A percentile compares a stretch with the other conserved stretches of the same genome.
Conservation (phyloP, 768 basidiomycete genomes). For the Hypsizygus marmoreus region DNA sequence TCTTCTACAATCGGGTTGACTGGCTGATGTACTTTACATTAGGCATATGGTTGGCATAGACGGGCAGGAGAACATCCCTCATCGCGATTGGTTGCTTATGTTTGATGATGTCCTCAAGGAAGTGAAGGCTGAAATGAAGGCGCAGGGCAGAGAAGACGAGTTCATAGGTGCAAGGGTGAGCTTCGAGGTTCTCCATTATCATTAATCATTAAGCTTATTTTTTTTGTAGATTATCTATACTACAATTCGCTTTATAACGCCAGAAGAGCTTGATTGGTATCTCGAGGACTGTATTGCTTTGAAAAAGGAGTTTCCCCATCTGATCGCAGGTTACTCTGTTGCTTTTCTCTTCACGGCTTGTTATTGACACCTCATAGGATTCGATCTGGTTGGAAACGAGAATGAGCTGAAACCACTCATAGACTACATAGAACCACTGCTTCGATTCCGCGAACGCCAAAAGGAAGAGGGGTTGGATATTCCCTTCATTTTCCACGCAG, state of each 20-base stretch:
- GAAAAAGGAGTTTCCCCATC: conserved; percentile 73
- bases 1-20: neutral
- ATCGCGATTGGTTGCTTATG: conserved; percentile 57
- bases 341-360: neutral
- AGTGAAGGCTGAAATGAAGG: conserved; percentile 52
- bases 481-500: conserved; percentile 80
- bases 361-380: conserved; percentile 45
- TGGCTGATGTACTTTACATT: conserved; percentile 5
- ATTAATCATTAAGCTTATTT: neutral
- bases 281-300: conserved; percentile 74
- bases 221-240: conserved; percentile 65
- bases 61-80: conserved; percentile 58
- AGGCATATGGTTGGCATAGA: conserved; percentile 61
- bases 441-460: conserved; percentile 58
- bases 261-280: conserved; percentile 62
- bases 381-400: conserved; percentile 82
- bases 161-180: conserved; percentile 68
- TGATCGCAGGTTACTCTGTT: conserved; percentile 58
- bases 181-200: neutral
- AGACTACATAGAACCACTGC: conserved; percentile 61
- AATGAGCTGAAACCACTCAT: conserved; percentile 59
- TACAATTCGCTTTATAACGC: conserved; percentile 55
- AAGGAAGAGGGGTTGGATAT: conserved; percentile 61
- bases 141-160: conserved; percentile 55
- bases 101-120: conserved; percentile 55